Evolutionary conservation across 2,329 filamentous ascomycete genomes (phyloP).

Genomic region (Cladosporium sp.): DNA sequence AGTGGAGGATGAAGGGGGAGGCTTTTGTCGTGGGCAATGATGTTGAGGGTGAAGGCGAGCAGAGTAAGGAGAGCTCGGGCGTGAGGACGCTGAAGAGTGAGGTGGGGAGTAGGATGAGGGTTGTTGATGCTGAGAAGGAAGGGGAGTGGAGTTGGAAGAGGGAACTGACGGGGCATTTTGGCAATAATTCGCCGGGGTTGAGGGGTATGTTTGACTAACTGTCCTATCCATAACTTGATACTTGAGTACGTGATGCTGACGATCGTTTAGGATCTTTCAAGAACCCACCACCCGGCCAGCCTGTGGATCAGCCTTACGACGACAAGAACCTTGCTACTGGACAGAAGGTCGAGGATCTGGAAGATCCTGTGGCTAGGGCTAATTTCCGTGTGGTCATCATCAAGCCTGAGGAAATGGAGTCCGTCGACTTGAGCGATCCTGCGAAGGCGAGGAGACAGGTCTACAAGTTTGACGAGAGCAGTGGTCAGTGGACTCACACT

Average conservation of each 20-base stretch:
- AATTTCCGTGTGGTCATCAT: slow-evolving; percentile 89
- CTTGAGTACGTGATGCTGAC: slow-evolving; percentile 9
- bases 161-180: slow-evolving; percentile 84
- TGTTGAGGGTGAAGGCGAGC: slow-evolving; percentile 46
- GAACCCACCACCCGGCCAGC: slow-evolving; percentile 51
- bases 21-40: slow-evolving; percentile 73
- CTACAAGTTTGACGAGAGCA: slow-evolving; percentile 57
- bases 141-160: slow-evolving; percentile 69
- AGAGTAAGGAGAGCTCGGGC: slow-evolving; percentile 47
- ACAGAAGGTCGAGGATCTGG: slow-evolving; percentile 64
- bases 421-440: slow-evolving; percentile 66
- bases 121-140: slow-evolving; percentile 42
- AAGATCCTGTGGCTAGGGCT: slow-evolving; percentile 65
- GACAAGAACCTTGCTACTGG: slow-evolving; percentile 45
- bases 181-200: slow-evolving; percentile 78
- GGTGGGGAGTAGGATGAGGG: slow-evolving; percentile 61
- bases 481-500: slow-evolving; percentile 59
- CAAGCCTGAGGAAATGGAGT: slow-evolving; percentile 72
- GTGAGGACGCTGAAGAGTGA: slow-evolving; percentile 57
- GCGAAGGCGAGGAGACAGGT: slow-evolving; percentile 60
- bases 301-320: slow-evolving; percentile 42
- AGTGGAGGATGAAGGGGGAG: slow-evolving; percentile 79
- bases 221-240: background rate
- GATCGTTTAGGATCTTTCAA: slow-evolving; percentile 55
- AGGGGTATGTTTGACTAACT: slow-evolving; percentile 49